A percentile compares a stretch with the other conserved stretches of the same genome.
Evolutionary conservation across 139 green algal species (phyloP).

Genomic region (Tetratostichococcus sp.): DNA sequence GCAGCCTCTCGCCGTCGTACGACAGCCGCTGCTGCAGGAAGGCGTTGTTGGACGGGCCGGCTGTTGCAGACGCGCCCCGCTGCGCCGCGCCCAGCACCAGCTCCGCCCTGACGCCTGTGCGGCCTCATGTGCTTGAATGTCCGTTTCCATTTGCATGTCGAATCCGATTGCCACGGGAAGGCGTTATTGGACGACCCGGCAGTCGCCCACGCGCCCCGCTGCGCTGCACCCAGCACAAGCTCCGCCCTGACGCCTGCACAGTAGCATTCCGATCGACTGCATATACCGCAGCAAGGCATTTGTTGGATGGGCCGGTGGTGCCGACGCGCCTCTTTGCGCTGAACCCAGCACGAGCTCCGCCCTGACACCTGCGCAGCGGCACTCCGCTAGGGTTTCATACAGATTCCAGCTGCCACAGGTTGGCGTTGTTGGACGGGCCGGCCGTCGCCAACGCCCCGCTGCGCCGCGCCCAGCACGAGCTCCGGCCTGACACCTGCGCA

Average conservation of each 20-base stretch:
- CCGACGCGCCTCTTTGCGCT: slow-evolving; percentile 8
- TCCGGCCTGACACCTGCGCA: slow-evolving; percentile 32
- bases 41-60: background rate
- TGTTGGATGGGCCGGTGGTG: background rate
- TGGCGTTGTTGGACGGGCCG: slow-evolving; percentile 2
- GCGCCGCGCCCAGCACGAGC: slow-evolving; percentile 39
- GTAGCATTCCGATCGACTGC: too few relatives aligned
- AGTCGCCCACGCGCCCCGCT: slow-evolving; percentile 5
- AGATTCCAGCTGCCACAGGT: too few relatives aligned
- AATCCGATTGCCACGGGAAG: slow-evolving; percentile 47
- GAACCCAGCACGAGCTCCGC: slow-evolving; percentile 50
- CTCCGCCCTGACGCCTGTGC: slow-evolving; percentile 35
- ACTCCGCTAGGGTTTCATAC: too few relatives aligned
- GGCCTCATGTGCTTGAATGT: too few relatives aligned
- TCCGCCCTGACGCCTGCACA: slow-evolving; percentile 32
- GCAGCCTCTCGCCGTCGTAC: slow-evolving; percentile 39
- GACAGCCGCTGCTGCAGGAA: slow-evolving; percentile 36
- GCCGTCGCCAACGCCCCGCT: slow-evolving; percentile 6
- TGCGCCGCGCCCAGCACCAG: slow-evolving; percentile 41
- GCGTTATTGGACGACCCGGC: background rate
- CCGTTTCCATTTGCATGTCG: too few relatives aligned
- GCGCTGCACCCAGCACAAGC: slow-evolving; percentile 39
- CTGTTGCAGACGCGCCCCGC: slow-evolving; percentile 2
- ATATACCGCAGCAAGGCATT: slow-evolving; percentile 31
- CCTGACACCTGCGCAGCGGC: slow-evolving; percentile 15